phyloP scores from a whole-genome alignment of 352 stramenopile genomes.

The Phytopythium chamaehyphon region DNA sequence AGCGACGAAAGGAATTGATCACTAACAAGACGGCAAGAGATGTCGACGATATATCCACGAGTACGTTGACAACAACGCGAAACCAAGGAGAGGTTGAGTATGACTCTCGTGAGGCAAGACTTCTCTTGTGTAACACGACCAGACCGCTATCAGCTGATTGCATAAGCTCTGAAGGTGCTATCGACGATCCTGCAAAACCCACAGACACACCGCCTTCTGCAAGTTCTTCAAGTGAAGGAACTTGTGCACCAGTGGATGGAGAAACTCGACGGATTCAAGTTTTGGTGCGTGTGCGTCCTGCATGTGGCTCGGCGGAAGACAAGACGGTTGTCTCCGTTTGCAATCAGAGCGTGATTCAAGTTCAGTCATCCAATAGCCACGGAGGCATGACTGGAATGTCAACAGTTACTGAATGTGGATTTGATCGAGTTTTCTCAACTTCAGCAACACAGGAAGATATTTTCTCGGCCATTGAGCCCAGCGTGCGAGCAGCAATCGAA shows the following conservation, averaged over 20 bases:
- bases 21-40: too few relatives aligned
- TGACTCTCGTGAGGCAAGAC: too few relatives aligned
- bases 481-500: conserved; percentile 60
- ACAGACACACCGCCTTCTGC: not conserved
- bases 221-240: not conserved
- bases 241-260: not conserved
- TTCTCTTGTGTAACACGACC: too few relatives aligned
- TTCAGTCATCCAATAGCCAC: conserved; percentile 10
- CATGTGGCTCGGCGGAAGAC: conserved; percentile 15
- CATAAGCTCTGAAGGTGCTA: too few relatives aligned
- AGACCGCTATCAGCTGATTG: too few relatives aligned
- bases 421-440: conserved; percentile 71
- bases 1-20: too few relatives aligned
- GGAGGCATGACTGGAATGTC: conserved; percentile 13
- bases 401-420: conserved; percentile 55
- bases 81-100: too few relatives aligned
- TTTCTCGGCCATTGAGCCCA: conserved; percentile 62
- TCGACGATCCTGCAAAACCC: too few relatives aligned
- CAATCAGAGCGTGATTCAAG: conserved; percentile 18
- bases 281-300: conserved; percentile 65
- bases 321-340: conserved; percentile 29
- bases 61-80: too few relatives aligned
- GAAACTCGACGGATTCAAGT: conserved; percentile 48
- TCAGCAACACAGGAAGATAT: conserved; percentile 69
- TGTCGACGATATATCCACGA: too few relatives aligned